Conservation (phyloP, 176 grass and related monocot genomes). For the Cenchrus americanus region DNA sequence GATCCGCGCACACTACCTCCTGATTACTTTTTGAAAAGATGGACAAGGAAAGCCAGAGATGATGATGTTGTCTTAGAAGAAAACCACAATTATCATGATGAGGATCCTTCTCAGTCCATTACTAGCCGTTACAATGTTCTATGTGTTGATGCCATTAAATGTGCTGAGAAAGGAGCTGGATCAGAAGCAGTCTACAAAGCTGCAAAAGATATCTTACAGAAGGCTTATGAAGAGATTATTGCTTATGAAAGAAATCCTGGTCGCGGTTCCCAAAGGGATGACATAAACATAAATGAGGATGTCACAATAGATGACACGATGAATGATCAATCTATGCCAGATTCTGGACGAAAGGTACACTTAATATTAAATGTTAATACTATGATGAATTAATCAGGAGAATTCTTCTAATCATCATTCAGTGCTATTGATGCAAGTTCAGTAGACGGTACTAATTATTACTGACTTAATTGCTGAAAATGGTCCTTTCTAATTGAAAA, state of each 20-base stretch:
- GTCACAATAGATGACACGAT: conserved; percentile 74
- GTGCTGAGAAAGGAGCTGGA: conserved; percentile 69
- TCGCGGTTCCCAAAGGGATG: conserved; percentile 68
- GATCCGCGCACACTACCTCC: conserved; percentile 67
- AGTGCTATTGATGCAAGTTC: conserved; percentile 12
- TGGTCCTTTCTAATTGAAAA: conserved; percentile 34
- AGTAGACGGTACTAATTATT: conserved; percentile 17
- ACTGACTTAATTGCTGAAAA: conserved; percentile 28
- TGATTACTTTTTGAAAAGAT: conserved; percentile 78
- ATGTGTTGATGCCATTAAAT: conserved; percentile 74
- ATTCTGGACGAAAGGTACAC: conserved; percentile 79
- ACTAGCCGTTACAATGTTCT: conserved; percentile 64
- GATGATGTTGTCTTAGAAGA: conserved; percentile 57
- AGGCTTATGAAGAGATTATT: conserved; percentile 81
- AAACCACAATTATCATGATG: conserved; percentile 38
- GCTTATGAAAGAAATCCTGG: conserved; percentile 67
- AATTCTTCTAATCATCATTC: conserved; percentile 1
- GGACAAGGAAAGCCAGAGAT: conserved; percentile 76
- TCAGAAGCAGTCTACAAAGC: conserved; percentile 66
- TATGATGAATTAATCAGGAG: conserved; percentile 1
- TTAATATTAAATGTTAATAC: conserved; percentile 23
- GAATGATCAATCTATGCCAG: conserved; percentile 69
- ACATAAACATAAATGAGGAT: conserved; percentile 95
- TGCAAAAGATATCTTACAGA: conserved; percentile 84
- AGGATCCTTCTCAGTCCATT: conserved; percentile 58